Conservation (phyloP, 768 basidiomycete genomes). For the Mycena olivaceomarginata region DNA sequence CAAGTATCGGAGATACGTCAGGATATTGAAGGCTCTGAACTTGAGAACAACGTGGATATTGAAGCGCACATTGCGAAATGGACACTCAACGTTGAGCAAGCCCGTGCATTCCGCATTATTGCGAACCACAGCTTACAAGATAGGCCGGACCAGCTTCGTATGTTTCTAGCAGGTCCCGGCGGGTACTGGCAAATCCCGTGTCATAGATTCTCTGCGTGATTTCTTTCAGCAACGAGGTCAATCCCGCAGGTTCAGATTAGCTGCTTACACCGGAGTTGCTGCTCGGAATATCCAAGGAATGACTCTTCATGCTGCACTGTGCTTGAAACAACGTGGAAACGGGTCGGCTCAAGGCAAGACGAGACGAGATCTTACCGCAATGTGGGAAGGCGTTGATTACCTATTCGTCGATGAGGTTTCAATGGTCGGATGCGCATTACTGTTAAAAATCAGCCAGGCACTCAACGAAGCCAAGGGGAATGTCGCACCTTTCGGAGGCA, state of each 20-base stretch:
- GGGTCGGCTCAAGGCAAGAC: constrained; percentile 26
- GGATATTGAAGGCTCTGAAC: constrained; percentile 14
- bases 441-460: constrained; percentile 56
- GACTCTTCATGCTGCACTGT: constrained; percentile 61
- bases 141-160: constrained; percentile 48
- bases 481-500: constrained; percentile 56
- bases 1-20: constrained; percentile 5
- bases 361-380: constrained; percentile 43
- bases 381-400: constrained; percentile 51
- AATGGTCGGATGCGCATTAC: constrained; percentile 58
- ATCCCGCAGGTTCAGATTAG: constrained; percentile 49
- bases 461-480: constrained; percentile 56
- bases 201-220: constrained; percentile 57
- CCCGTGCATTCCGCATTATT: constrained; percentile 55
- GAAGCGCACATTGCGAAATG: constrained; percentile 47
- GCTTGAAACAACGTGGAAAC: constrained; percentile 39
- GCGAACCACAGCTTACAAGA: constrained; percentile 46
- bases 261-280: constrained; percentile 62
- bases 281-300: constrained; percentile 61
- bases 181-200: constrained; percentile 67
- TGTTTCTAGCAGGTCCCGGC: constrained; percentile 61
- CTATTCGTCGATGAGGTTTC: constrained; percentile 64
- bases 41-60: constrained; percentile 38
- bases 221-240: constrained; percentile 53
- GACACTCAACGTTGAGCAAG: constrained; percentile 59